Evolutionary conservation across 1,284 basidiomycete species (phyloP).

Genomic region (Rhodofomes roseus): DNA sequence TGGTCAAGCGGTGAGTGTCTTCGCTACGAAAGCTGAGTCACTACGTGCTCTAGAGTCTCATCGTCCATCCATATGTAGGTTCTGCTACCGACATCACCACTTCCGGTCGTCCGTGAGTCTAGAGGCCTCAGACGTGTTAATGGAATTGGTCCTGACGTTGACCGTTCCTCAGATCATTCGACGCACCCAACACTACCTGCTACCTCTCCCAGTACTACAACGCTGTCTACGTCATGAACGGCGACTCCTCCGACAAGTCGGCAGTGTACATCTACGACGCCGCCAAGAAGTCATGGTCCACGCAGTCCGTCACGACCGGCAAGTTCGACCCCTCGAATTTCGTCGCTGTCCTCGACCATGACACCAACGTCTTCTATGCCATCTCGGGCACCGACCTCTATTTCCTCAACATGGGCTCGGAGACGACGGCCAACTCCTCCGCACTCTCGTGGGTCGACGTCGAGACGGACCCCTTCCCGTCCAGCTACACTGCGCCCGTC

Average conservation of each 20-base stretch:
- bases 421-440: slow-evolving; percentile 54
- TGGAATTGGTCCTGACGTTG: background rate
- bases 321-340: slow-evolving; percentile 54
- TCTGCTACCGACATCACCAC: slow-evolving; percentile 51
- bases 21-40: too few relatives aligned
- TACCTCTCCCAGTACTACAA: slow-evolving; percentile 75
- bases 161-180: slow-evolving; percentile 53
- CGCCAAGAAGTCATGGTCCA: slow-evolving; percentile 59
- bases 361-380: slow-evolving; percentile 82
- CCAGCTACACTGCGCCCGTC: slow-evolving; percentile 55
- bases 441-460: slow-evolving; percentile 62
- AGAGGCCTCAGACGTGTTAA: background rate
- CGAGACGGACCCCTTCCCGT: slow-evolving; percentile 49
- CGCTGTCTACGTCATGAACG: slow-evolving; percentile 78
- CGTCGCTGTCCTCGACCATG: slow-evolving; percentile 78
- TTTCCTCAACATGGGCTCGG: slow-evolving; percentile 61
- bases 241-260: slow-evolving; percentile 61
- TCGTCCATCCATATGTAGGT: background rate
- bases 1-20: slow-evolving; percentile 55
- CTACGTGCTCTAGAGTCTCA: background rate
- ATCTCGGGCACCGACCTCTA: slow-evolving; percentile 58
- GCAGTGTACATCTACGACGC: slow-evolving; percentile 70
- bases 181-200: slow-evolving; percentile 63
- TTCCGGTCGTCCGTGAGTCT: slow-evolving; percentile 62
- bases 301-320: slow-evolving; percentile 47